phyloP scores from a whole-genome alignment of 1,139 yeast genomes.

The Sugiyamaella neomexicana region DNA sequence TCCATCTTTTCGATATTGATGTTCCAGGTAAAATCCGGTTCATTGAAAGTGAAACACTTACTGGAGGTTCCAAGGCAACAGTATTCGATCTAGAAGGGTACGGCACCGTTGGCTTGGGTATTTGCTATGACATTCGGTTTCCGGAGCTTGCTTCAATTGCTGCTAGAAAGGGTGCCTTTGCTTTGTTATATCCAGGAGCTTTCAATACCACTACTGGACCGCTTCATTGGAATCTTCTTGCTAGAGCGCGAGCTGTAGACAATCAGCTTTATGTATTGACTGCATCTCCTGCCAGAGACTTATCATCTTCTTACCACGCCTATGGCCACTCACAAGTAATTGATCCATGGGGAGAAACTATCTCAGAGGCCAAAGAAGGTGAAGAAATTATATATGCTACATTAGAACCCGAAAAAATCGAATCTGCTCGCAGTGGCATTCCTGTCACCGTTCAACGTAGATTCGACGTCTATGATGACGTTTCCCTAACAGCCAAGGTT shows the following conservation, averaged over 20 bases:
- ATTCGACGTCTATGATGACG: slow-evolving; percentile 79
- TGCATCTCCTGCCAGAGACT: slow-evolving; percentile 88
- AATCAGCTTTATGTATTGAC: slow-evolving; percentile 77
- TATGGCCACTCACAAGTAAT: slow-evolving; percentile 89
- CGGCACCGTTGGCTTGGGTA: slow-evolving; percentile 84
- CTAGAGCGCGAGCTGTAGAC: slow-evolving; percentile 84
- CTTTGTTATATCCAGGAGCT: slow-evolving; percentile 93
- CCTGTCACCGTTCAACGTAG: slow-evolving; percentile 82
- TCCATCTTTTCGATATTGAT: slow-evolving; percentile 86
- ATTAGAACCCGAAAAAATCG: slow-evolving; percentile 63
- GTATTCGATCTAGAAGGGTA: slow-evolving; percentile 65
- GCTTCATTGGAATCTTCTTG: slow-evolving; percentile 86
- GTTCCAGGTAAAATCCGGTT: slow-evolving; percentile 87
- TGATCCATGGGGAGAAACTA: slow-evolving; percentile 78
- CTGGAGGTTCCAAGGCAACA: slow-evolving; percentile 80
- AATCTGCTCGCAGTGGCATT: slow-evolving; percentile 64
- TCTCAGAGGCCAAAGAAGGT: slow-evolving; percentile 81
- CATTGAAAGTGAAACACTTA: slow-evolving; percentile 72
- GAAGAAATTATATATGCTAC: slow-evolving; percentile 83
- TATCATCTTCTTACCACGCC: slow-evolving; percentile 74
- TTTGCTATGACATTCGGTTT: slow-evolving; percentile 89
- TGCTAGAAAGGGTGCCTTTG: slow-evolving; percentile 73
- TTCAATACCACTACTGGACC: slow-evolving; percentile 97
- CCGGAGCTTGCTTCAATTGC: slow-evolving; percentile 86
- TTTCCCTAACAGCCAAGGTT: slow-evolving; percentile 47